Base-by-base conservation (phyloP, 2,329 filamentous ascomycete genomes). In the Trichoderma koningii region DNA sequence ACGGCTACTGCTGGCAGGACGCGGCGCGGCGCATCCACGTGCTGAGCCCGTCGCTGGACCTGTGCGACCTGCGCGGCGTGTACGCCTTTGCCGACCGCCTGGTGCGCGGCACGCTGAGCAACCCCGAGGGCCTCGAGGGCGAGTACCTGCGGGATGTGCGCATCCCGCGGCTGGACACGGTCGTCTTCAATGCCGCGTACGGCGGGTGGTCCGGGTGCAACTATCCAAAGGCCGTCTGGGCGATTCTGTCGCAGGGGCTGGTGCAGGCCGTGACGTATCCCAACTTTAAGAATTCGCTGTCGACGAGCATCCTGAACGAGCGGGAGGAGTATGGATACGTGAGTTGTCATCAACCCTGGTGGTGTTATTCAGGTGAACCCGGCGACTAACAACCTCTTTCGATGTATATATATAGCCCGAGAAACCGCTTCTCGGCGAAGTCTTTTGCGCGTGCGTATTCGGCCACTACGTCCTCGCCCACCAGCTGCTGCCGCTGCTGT, bases 371-470 rank as follows among this genome's bases (percentile, higher is more conserved):
- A 9, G 30, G 2, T 23, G 21, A 34, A 34, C 9, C 7, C 9
- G 30, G 30, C 9, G 10, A 12, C 34, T 38, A 14, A 38, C 34
- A 12, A 38, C 34, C 10, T 12, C 5, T 14, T 38, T 38, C 9
- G 3, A 34, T 44, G 44, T 9, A 14, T 42, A n/a, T 6, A 3
- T 53, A 50, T 83, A 93, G 73, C 78, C 83, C 15, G 73, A 76
- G 3, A 74, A 76, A 67, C 87, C 89, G 0, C 78, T 81, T 5
- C 79, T 99, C 0, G 93, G 92, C 3, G 84, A 92, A 69, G 87
- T 97, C 19, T 99, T 98, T 75, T 90, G 89, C 74, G 89, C 94
- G 56, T 98, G 98, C 73, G 85, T 97, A 34, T 98, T 99, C 74
- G 95, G 95, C 0, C 95, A 99, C 79, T 98, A 99, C 75, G 79